Base-by-base conservation (phyloP, 1,284 basidiomycete genomes). In the Hypsizygus ulmarius region DNA sequence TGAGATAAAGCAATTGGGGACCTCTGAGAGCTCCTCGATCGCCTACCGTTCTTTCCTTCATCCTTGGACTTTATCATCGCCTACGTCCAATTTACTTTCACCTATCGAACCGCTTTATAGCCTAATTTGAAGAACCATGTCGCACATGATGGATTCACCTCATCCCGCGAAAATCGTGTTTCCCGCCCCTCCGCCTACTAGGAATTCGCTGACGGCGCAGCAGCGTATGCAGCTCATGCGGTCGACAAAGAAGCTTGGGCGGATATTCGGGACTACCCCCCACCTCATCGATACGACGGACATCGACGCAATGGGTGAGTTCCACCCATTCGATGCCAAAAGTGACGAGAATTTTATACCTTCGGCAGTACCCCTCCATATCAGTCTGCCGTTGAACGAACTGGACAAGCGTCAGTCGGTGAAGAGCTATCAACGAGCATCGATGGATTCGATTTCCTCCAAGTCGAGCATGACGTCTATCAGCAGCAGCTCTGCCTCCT, bases 181-280 rank as follows among this genome's bases (percentile, higher is more conserved):
- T 57, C 78, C 79, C 14, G 63, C 70, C 5, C 81, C 78, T 3
- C 82, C 83, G 1, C 81, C 81, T 0, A 85, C 84, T 15, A 75
- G 67, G 27, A 85, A 86, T 60, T 68, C 70, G 9, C 64, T 83
- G 39, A 78, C 78, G 5, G 57, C 71, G 7, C 60, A 69, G 21
- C 78, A 85, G 60, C 78, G 82, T 15, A 62, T 70, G 5, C 78
- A 79, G 45, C 73, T 85, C 19, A 61, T 82, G 43, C 77, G 78
- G 29, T 76, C 77, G 12, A 77, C 79, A 30, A 77, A 75, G 54
- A 86, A 86, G 64, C 73, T 87, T 12, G 75, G 75, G 33, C 75
- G 76, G 39, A 63, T 86, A 21, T 67, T 86, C 6, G 84, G 84
- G 11, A 69, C 72, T 27, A 78, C 81, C 5, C 84, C 84, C 5